Conservation (phyloP, 371 early-diverging fungal genomes). For the Fennellomyces sp. region DNA sequence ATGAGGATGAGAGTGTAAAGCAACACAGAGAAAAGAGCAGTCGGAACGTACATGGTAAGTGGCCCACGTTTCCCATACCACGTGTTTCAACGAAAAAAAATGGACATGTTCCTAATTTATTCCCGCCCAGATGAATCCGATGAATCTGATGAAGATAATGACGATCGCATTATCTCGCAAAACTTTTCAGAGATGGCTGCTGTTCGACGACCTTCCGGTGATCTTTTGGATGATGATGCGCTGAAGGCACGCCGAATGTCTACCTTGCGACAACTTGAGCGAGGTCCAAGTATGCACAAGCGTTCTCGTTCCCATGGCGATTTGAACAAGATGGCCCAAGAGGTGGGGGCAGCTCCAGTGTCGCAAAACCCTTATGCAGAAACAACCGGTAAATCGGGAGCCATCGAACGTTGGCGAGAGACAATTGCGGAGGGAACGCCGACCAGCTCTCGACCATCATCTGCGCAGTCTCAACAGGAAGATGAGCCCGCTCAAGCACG, state of each 20-base stretch:
- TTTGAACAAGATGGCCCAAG: slow-evolving; percentile 74
- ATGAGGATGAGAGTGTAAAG: background rate
- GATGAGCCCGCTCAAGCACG: background rate
- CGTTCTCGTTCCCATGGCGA: slow-evolving; percentile 26
- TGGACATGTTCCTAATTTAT: background rate
- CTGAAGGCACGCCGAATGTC: slow-evolving; percentile 28
- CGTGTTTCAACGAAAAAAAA: background rate
- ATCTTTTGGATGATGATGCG: background rate
- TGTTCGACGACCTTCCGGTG: background rate
- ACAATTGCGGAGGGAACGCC: slow-evolving; percentile 7
- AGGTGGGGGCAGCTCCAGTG: slow-evolving; percentile 58
- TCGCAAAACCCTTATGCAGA: slow-evolving; percentile 9
- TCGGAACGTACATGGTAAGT: background rate
- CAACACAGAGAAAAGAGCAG: slow-evolving; percentile 1
- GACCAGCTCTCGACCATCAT: background rate
- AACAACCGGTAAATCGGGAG: slow-evolving; percentile 5
- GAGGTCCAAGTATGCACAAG: slow-evolving; percentile 26
- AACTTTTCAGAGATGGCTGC: background rate
- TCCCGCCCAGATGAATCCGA: slow-evolving; percentile 18
- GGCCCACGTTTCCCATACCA: background rate
- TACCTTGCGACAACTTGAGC: slow-evolving; percentile 28
- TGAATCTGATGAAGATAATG: slow-evolving; percentile 5
- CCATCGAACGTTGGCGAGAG: slow-evolving; percentile 40
- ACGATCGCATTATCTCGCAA: background rate
- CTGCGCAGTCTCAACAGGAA: background rate